Evolutionary conservation across 1,284 basidiomycete genomes (phyloP).

Genomic region (Neotropicomus parvogracilis): DNA sequence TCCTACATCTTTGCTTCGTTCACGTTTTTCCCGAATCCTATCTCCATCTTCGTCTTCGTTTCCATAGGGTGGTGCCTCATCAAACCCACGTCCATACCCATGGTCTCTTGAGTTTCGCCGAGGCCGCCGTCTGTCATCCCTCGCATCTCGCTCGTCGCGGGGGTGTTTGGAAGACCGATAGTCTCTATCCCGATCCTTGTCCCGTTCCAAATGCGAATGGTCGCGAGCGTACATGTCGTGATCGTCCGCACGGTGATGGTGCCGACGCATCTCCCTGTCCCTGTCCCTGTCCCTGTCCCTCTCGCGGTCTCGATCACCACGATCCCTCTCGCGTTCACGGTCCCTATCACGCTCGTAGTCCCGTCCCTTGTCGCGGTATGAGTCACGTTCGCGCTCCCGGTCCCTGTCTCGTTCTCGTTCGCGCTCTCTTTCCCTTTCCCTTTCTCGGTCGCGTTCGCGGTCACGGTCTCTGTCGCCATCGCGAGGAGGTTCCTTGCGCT

Average conservation of each 20-base stretch:
- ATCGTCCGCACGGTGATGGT: conserved; percentile 33
- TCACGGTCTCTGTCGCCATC: conserved; percentile 42
- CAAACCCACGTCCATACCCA: conserved; percentile 34
- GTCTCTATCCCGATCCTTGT: conserved; percentile 48
- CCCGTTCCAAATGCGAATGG: conserved; percentile 34
- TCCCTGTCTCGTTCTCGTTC: conserved; percentile 41
- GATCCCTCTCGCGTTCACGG: conserved; percentile 40
- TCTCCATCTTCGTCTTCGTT: conserved; percentile 34
- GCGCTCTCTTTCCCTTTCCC: conserved; percentile 32
- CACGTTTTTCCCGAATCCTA: conserved; percentile 41
- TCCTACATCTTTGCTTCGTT: conserved; percentile 51
- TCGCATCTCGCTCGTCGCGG: conserved; percentile 48
- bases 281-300: conserved; percentile 43
- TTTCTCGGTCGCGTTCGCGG: conserved; percentile 38
- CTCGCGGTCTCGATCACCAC: conserved; percentile 41
- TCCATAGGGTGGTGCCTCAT: conserved; percentile 40
- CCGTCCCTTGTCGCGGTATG: conserved; percentile 32
- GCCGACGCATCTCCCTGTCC: conserved; percentile 34
- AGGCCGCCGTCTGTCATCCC: conserved; percentile 41
- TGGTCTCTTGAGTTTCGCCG: conserved; percentile 35
- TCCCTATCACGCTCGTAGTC: conserved; percentile 38
- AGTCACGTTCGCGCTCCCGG: conserved; percentile 36
- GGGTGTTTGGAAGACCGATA: conserved; percentile 39
- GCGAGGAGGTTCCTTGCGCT: conserved; percentile 65
- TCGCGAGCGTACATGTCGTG: conserved; percentile 39